A percentile compares a stretch with the other conserved stretches of the same genome.
phyloP scores from a whole-genome alignment of 768 basidiomycete genomes.

The Boletus fagicola region DNA sequence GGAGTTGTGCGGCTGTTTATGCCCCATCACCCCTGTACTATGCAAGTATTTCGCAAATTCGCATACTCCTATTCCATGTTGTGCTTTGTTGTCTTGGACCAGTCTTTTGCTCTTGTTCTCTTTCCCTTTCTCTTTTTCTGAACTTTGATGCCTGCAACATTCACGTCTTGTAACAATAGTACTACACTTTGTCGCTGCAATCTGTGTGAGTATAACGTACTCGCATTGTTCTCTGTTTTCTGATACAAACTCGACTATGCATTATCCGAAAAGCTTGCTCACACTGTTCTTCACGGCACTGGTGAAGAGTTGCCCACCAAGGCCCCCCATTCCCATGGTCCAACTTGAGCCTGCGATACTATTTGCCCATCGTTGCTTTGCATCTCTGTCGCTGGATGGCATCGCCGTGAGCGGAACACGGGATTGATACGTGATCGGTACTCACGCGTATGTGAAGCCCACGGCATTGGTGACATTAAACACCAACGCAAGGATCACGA shows the following conservation, averaged over 20 bases:
- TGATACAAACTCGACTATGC: neutral
- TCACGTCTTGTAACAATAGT: slow-evolving; percentile 33
- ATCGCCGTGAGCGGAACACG: slow-evolving; percentile 11
- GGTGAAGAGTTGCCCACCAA: slow-evolving; percentile 82
- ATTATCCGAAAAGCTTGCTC: slow-evolving; percentile 67
- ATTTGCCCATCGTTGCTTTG: slow-evolving; percentile 89
- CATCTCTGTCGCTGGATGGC: slow-evolving; percentile 74
- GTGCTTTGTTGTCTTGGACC: slow-evolving; percentile 28
- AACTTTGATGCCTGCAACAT: slow-evolving; percentile 26
- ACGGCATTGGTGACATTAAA: slow-evolving; percentile 97
- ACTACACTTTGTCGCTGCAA: slow-evolving; percentile 15
- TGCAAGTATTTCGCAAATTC: slow-evolving; percentile 21
- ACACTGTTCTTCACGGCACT: slow-evolving; percentile 82
- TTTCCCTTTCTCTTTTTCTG: slow-evolving; percentile 5
- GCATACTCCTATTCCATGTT: slow-evolving; percentile 24
- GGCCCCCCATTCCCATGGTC: slow-evolving; percentile 71
- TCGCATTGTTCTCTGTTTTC: slow-evolving; percentile 15
- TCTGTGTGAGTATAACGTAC: slow-evolving; percentile 2
- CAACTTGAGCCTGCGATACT: slow-evolving; percentile 67
- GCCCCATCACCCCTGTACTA: slow-evolving; percentile 19
- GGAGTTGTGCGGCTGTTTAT: slow-evolving; percentile 8
- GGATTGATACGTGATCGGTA: slow-evolving; percentile 15
- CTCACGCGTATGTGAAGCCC: slow-evolving; percentile 94
- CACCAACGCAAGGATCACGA: slow-evolving; percentile 88
- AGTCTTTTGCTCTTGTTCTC: neutral